Conservation (phyloP, 306 rosid species). For the Alnus rubra region DNA sequence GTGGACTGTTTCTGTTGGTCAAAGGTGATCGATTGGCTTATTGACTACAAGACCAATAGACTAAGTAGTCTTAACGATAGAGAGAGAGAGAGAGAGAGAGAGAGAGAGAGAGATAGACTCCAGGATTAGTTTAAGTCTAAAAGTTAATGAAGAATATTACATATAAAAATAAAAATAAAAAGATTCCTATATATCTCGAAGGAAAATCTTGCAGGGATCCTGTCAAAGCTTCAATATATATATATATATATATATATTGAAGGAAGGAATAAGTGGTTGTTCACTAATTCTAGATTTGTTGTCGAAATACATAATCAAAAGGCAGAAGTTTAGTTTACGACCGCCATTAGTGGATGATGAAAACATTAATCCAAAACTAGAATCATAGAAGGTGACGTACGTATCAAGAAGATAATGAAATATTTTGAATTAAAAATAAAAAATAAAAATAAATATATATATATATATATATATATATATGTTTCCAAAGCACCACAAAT, state of each 20-base stretch:
- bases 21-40: slow-evolving; percentile 31
- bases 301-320: slow-evolving; percentile 3
- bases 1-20: slow-evolving; percentile 30
- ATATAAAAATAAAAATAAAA: neutral
- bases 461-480: neutral
- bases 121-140: slow-evolving; percentile 22
- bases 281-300: slow-evolving; percentile 8
- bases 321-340: slow-evolving; percentile 18
- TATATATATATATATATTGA: slow-evolving; percentile 1
- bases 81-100: slow-evolving; percentile 7
- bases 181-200: neutral
- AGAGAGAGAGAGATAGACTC: slow-evolving; percentile 15
- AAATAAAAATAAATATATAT: neutral
- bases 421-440: slow-evolving; percentile 8
- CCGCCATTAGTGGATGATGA: slow-evolving; percentile 41
- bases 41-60: slow-evolving; percentile 31
- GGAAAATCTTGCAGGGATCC: slow-evolving; percentile 35
- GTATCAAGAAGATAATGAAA: slow-evolving; percentile 23
- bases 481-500: no score
- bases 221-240: neutral
- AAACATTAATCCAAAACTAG: slow-evolving; percentile 35
- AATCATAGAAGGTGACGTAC: slow-evolving; percentile 41
- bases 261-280: slow-evolving; percentile 30
- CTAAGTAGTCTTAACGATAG: neutral
- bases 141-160: neutral